Conservation (phyloP, 2,329 filamentous ascomycete species). For the Chrysoporthe puriensis region DNA sequence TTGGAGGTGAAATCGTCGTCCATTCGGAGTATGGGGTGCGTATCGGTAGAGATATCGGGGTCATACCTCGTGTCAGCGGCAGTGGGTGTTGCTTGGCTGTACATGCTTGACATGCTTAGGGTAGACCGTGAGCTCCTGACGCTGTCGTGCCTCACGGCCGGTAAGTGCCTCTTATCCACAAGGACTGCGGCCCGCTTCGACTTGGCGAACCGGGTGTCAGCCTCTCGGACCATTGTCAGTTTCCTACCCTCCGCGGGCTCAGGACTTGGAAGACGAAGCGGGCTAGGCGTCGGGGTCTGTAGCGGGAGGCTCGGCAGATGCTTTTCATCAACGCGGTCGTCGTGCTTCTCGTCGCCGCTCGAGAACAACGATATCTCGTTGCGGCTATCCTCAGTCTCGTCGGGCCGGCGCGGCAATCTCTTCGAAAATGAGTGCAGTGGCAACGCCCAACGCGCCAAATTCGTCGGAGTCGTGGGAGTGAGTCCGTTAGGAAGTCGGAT, state of each 20-base stretch:
- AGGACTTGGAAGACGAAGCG: conserved; percentile 7
- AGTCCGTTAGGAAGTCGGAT: conserved; percentile 13
- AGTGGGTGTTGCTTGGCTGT: conserved; percentile 17
- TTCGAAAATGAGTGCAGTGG: not conserved
- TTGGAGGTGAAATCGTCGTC: not conserved
- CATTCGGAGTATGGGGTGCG: conserved; percentile 5
- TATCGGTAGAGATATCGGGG: not conserved
- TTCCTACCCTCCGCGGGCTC: conserved; percentile 1
- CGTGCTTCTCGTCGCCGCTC: conserved; percentile 8
- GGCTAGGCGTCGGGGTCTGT: conserved; percentile 4
- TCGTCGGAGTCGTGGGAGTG: conserved; percentile 7
- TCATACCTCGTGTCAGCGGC: conserved; percentile 1
- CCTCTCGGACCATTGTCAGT: conserved; percentile 20
- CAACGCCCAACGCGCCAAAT: conserved; percentile 7
- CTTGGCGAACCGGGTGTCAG: conserved; percentile 7
- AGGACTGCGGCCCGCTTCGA: not conserved
- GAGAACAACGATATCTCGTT: conserved; percentile 3
- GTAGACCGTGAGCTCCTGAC: conserved; percentile 5
- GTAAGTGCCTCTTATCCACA: not conserved
- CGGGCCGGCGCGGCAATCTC: not conserved
- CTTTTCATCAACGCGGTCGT: conserved; percentile 9
- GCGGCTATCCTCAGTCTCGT: not conserved
- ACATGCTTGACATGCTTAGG: conserved; percentile 12
- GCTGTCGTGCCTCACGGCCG: conserved; percentile 10
- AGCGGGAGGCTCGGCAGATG: not conserved